phyloP scores from a whole-genome alignment of 2,329 filamentous ascomycete species.

The Shiraia sp. region DNA sequence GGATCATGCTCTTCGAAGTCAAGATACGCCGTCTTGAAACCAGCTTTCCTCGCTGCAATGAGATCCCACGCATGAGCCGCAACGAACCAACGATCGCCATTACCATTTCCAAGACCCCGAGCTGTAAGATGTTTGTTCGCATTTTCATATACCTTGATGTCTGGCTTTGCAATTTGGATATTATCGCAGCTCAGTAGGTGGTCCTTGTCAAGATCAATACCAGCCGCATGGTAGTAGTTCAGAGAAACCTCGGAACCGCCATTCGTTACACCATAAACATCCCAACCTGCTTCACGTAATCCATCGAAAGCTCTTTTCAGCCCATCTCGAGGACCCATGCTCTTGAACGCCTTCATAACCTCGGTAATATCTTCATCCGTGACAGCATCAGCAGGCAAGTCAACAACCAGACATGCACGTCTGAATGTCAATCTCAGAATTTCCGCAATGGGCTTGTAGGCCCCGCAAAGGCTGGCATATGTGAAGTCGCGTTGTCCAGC shows the following conservation, averaged over 20 bases:
- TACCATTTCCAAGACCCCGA: constrained; percentile 7
- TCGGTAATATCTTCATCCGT: constrained; percentile 21
- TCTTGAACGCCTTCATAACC: constrained; percentile 27
- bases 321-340: constrained; percentile 22
- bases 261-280: constrained; percentile 30
- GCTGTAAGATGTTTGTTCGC: constrained; percentile 17
- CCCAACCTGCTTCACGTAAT: constrained; percentile 20
- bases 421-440: constrained; percentile 22
- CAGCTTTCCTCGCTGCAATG: constrained; percentile 21
- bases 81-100: constrained; percentile 29
- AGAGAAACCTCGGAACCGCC: constrained; percentile 19
- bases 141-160: constrained; percentile 25
- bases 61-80: constrained; percentile 33
- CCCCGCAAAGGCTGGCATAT: constrained; percentile 18
- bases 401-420: constrained; percentile 23
- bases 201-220: constrained; percentile 18
- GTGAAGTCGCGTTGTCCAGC: constrained; percentile 33
- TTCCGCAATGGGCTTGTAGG: constrained; percentile 28
- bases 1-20: constrained; percentile 30
- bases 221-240: constrained; percentile 20
- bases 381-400: constrained; percentile 17
- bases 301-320: constrained; percentile 28
- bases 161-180: constrained; percentile 24
- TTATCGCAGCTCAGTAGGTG: constrained; percentile 29
- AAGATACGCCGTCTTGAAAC: constrained; percentile 31